These are phyloP conservation scores for Myotisia sp. DNA, from an alignment of 2,329 filamentous ascomycete genomes.

Conservation along the genomic window DNA sequence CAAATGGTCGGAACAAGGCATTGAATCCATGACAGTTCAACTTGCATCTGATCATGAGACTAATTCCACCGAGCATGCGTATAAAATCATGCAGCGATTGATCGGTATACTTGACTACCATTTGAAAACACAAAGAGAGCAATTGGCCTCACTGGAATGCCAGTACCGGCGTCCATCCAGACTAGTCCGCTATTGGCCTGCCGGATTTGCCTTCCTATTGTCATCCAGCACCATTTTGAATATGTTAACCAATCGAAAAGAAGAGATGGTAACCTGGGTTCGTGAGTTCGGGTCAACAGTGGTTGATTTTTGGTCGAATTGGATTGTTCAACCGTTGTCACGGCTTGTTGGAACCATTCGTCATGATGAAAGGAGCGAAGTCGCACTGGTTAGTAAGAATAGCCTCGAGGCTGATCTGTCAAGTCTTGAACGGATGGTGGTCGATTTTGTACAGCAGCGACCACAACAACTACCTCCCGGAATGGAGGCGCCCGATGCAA, in stretches of 20 bases:
- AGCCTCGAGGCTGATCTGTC: conserved; percentile 81
- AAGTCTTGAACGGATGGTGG: conserved; percentile 92
- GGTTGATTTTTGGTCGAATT: conserved; percentile 89
- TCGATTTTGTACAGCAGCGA: conserved; percentile 82
- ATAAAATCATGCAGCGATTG: conserved; percentile 23
- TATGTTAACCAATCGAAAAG: conserved; percentile 57
- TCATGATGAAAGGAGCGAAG: conserved; percentile 81
- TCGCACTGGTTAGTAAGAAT: conserved; percentile 90
- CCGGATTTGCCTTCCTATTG: conserved; percentile 53
- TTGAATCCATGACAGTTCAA: conserved; percentile 40
- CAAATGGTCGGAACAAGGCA: conserved; percentile 46
- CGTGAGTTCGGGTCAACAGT: conserved; percentile 62
- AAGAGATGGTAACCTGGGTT: conserved; percentile 68
- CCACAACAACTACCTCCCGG: conserved; percentile 38
- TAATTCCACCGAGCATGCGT: conserved; percentile 13
- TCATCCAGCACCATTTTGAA: conserved; percentile 79
- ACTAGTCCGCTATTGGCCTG: conserved; percentile 79
- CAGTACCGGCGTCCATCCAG: conserved; percentile 61
- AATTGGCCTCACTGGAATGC: conserved; percentile 42
- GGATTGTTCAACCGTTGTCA: conserved; percentile 73
- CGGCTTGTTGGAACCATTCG: conserved; percentile 84
- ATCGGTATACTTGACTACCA: conserved; percentile 50
- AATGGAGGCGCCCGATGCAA: conserved; percentile 51
- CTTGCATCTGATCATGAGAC: conserved; percentile 31
- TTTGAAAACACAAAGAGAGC: conserved; percentile 51